Evolutionary conservation across 768 basidiomycete genomes (phyloP), one percentile per base, ranked within the genome.

Genomic region (Phlebiopsis gigantea): DNA sequence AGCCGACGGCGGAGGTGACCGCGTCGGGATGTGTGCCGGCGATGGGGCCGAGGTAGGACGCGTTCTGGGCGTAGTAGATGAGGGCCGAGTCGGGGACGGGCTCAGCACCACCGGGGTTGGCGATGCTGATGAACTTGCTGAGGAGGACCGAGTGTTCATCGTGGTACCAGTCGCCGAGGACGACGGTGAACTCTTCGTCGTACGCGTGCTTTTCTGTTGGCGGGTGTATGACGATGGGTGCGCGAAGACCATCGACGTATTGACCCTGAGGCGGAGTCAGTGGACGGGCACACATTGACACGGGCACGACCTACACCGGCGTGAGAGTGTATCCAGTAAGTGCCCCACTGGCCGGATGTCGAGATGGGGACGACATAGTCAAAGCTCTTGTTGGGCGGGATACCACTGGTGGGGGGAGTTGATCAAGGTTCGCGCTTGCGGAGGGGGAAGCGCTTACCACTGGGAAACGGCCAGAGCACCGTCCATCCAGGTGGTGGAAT

Each of bases 101-200:
- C 66, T 98, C 94, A 0, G 85, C 84, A 19, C 93, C 94, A 22
- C 79, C 81, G 0, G 94, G 94, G 69, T 96, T 89, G 7, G 78
- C 73, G 42, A 83, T 77, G 66, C 70, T 86, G 67, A 93, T 72
- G 70, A 92, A 95, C 30, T 80, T 69, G 24, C 83, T 68, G 51
- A 90, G 49, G 30, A 96, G 79, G 8, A 70, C 75, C 1, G 71
- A 46, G 58, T 93, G 89, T 67, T 91, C 77, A 5, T 84, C 68
- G 66, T 97, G 93, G 66, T 98, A 98, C 95, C 96, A 98, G 69
- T 98, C 95, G 5, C 84, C 81, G 1, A 98, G 74, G 57, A 93
- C 67, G 61, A 98, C 75, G 19, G 90, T 95, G 72, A 83, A 94
- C 62, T 98, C 96, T 25, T 87, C 90, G 69, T 98, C 94, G 69